These are phyloP conservation scores for Angomonas ambiguus DNA, from an alignment of 208 protist genomes.

Conservation along the genomic window DNA sequence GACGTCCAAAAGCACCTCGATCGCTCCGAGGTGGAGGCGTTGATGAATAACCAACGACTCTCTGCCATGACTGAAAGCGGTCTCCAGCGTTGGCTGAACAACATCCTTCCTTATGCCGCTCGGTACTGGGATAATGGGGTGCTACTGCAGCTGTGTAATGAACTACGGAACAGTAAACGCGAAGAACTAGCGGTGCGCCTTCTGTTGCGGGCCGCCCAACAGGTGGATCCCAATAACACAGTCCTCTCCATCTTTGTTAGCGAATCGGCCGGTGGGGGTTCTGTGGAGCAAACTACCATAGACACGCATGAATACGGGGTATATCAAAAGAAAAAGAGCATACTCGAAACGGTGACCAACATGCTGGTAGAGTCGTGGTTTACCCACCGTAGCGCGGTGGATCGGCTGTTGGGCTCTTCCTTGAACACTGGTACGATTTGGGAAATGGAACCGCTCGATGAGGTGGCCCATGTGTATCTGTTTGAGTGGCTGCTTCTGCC, in stretches of 20 bases:
- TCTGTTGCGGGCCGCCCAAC: constrained; percentile 77
- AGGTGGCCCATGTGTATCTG: constrained; percentile 79
- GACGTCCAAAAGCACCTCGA: constrained; percentile 65
- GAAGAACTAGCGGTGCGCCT: constrained; percentile 70
- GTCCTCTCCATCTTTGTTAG: constrained; percentile 36
- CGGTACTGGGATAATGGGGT: constrained; percentile 74
- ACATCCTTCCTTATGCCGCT: constrained; percentile 53
- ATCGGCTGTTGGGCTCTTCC: constrained; percentile 75
- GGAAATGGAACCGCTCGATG: constrained; percentile 78
- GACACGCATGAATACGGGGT: constrained; percentile 13
- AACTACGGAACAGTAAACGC: constrained; percentile 59
- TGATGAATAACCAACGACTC: constrained; percentile 41
- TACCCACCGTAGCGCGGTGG: constrained; percentile 63
- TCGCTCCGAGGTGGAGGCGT: constrained; percentile 51
- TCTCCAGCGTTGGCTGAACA: constrained; percentile 53
- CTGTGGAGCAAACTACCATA: background rate
- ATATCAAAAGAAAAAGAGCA: constrained; percentile 66
- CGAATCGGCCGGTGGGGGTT: constrained; percentile 3
- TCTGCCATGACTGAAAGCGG: constrained; percentile 41
- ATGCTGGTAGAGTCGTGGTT: constrained; percentile 76
- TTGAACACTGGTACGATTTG: constrained; percentile 78
- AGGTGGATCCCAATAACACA: constrained; percentile 70
- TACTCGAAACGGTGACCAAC: constrained; percentile 41
- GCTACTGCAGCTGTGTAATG: constrained; percentile 67
- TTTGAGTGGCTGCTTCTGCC: constrained; percentile 81